Evolutionary conservation across 345 rosid genomes (phyloP).

Genomic region (Syzygium aromaticum): DNA sequence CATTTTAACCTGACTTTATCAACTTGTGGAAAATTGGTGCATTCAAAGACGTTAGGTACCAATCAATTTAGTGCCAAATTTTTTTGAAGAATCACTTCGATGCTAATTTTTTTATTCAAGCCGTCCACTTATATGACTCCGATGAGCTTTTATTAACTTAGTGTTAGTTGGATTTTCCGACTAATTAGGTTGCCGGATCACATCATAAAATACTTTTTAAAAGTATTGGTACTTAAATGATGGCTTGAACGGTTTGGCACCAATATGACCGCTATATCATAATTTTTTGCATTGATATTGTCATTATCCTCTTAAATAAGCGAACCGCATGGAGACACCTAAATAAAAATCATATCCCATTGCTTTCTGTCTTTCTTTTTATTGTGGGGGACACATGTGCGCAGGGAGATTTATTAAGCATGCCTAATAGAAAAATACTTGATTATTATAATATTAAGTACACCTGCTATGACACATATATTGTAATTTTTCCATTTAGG

Average conservation of each 20-base stretch:
- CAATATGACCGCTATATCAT: accelerated
- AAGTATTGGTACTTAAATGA: not conserved
- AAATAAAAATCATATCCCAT: not conserved
- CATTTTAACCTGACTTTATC: not conserved
- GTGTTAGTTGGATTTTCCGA: not conserved
- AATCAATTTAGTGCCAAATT: not conserved
- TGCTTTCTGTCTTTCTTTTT: not conserved
- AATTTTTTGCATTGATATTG: not conserved
- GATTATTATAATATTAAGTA: not conserved
- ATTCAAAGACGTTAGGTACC: not conserved
- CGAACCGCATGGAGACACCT: not conserved
- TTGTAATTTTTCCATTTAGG: not conserved
- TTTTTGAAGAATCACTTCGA: not conserved
- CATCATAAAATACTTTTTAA: not conserved
- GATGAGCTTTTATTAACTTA: not conserved
- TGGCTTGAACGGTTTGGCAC: not conserved
- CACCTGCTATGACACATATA: not conserved
- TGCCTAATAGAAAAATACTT: not conserved
- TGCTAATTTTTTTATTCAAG: not conserved
- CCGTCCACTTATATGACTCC: not conserved
- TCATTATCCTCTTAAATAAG: not conserved
- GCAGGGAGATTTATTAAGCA: not conserved
- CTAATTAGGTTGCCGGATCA: accelerated
- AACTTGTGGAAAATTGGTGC: not conserved
- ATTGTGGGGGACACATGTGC: not conserved